These are phyloP conservation scores for Macrophomina phaseolina DNA, from an alignment of 2,329 filamentous ascomycete genomes.

Conservation along the genomic window DNA sequence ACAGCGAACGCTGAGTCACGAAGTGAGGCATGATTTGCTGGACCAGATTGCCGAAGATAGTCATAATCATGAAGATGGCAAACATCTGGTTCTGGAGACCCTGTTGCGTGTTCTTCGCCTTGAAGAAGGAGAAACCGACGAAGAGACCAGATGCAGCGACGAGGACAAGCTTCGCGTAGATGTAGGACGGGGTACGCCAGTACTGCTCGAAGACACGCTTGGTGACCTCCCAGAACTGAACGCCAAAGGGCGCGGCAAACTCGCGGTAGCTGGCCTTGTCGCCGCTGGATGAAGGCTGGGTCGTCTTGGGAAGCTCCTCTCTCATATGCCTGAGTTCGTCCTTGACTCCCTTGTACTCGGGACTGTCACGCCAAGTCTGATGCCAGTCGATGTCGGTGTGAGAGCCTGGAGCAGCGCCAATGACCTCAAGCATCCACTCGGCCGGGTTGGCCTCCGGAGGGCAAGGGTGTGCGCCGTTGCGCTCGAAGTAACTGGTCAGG, in stretches of 20 bases:
- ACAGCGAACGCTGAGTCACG: slow-evolving; percentile 75
- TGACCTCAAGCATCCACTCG: slow-evolving; percentile 75
- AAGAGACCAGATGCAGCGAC: slow-evolving; percentile 71
- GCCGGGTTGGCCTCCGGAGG: slow-evolving; percentile 76
- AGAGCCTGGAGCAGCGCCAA: slow-evolving; percentile 58
- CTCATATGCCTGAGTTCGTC: slow-evolving; percentile 54
- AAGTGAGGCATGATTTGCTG: slow-evolving; percentile 83
- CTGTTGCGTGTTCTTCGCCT: slow-evolving; percentile 70
- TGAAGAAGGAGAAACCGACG: slow-evolving; percentile 78
- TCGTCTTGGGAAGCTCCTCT: slow-evolving; percentile 44
- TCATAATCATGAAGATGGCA: slow-evolving; percentile 76
- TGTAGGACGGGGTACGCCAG: slow-evolving; percentile 88
- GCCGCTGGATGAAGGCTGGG: slow-evolving; percentile 42
- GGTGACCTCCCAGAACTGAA: slow-evolving; percentile 71
- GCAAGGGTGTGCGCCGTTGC: slow-evolving; percentile 70
- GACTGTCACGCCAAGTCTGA: slow-evolving; percentile 54
- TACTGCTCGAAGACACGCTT: slow-evolving; percentile 86
- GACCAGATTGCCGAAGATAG: slow-evolving; percentile 75
- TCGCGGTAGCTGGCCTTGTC: slow-evolving; percentile 70
- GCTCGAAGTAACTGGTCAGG: slow-evolving; percentile 75
- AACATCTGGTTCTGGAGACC: slow-evolving; percentile 84
- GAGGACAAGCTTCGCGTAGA: slow-evolving; percentile 79
- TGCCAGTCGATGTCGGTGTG: slow-evolving; percentile 59
- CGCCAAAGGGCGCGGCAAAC: slow-evolving; percentile 76
- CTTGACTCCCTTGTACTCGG: slow-evolving; percentile 53